phyloP scores from a whole-genome alignment of 768 basidiomycete species.

The Nidula microcarpa region DNA sequence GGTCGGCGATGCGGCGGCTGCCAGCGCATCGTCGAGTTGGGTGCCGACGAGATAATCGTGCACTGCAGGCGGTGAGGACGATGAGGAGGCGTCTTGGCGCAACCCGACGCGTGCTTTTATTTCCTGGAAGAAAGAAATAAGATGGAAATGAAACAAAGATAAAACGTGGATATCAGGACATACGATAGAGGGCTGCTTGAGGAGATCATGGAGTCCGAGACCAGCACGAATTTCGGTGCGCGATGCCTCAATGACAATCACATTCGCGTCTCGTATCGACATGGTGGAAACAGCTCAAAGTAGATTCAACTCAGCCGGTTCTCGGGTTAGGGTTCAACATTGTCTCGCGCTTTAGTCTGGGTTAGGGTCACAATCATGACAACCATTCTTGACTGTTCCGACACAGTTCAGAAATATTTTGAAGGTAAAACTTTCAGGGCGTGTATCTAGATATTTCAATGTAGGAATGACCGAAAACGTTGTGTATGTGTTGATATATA shows the following conservation, averaged over 20 bases:
- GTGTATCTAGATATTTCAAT: no score
- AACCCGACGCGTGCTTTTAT: conserved; percentile 79
- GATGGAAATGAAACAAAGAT: not conserved
- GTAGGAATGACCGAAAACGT: no score
- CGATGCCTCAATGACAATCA: conserved; percentile 79
- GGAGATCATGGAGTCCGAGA: conserved; percentile 75
- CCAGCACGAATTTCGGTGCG: conserved; percentile 71
- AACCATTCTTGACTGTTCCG: no score
- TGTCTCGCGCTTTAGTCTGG: no score
- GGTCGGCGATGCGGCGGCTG: conserved; percentile 45
- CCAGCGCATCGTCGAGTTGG: conserved; percentile 77
- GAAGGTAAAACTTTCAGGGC: no score
- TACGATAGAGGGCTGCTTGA: conserved; percentile 75
- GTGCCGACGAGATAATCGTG: conserved; percentile 82
- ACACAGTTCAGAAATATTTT: no score
- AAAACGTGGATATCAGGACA: conserved; percentile 21
- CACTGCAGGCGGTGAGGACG: conserved; percentile 51
- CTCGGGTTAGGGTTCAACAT: no score
- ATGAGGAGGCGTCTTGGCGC: conserved; percentile 39
- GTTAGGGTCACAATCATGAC: no score
- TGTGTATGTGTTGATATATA: no score
- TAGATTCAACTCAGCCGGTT: not conserved
- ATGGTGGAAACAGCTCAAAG: conserved; percentile 21
- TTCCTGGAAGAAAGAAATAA: conserved; percentile 45
- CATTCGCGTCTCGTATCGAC: conserved; percentile 78